Evolutionary conservation across 140 eudicot species (phyloP).

Genomic region (Ambrosia hybrid): DNA sequence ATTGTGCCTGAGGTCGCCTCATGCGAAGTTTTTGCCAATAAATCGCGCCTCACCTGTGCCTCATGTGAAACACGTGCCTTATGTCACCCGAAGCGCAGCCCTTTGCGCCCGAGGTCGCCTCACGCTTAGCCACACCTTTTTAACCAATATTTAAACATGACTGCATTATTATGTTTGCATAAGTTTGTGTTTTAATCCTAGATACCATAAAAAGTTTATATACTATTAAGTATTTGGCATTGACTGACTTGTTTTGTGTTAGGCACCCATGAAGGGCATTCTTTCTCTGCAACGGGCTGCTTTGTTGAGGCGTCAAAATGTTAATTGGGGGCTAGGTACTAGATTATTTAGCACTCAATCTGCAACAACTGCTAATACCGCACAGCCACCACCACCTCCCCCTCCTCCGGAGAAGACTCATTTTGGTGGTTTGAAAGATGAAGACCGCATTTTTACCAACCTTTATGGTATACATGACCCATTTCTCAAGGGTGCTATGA

Average conservation of each 20-base stretch:
- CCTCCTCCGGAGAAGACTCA: constrained; percentile 97
- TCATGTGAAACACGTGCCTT: no score
- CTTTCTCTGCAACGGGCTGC: constrained; percentile 65
- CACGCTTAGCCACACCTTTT: no score
- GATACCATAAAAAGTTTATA: background rate
- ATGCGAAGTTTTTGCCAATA: no score
- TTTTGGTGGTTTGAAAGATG: constrained; percentile 94
- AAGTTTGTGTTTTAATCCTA: background rate
- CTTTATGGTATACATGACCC: constrained; percentile 87
- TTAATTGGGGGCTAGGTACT: constrained; percentile 40
- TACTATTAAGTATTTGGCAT: background rate
- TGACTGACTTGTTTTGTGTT: constrained; percentile 5
- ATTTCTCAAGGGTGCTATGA: constrained; percentile 93
- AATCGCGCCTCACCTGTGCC: no score
- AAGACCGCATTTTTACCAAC: constrained; percentile 95
- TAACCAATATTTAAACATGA: no score
- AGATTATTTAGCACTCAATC: constrained; percentile 81
- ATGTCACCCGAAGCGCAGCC: no score
- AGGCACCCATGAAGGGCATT: constrained; percentile 83
- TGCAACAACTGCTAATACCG: constrained; percentile 64
- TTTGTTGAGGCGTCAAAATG: constrained; percentile 40
- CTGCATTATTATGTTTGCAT: background rate
- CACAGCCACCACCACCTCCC: constrained; percentile 91
- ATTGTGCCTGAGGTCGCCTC: no score
- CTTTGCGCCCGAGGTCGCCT: no score